Conservation (phyloP, 306 rosid species). For the Sicyos edulis region DNA sequence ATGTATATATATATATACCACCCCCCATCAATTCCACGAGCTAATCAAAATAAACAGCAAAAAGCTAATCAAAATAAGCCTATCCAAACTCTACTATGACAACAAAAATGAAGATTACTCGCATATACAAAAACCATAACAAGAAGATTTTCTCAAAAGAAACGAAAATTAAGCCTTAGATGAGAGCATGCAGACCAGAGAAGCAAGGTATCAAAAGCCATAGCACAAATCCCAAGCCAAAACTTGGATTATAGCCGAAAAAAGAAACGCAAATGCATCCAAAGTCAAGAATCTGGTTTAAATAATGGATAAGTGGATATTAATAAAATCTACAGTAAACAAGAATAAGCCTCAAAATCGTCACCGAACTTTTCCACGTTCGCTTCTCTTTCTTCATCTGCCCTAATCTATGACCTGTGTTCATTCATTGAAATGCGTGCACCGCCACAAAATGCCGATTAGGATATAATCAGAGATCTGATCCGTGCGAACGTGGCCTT, state of each 20-base stretch:
- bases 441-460: slow-evolving; percentile 14
- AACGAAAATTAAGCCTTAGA: background rate
- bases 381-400: background rate
- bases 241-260: background rate
- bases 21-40: background rate
- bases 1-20: too few relatives aligned
- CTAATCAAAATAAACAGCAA: background rate
- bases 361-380: background rate
- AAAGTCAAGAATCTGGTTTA: background rate
- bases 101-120: background rate
- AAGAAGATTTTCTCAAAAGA: background rate
- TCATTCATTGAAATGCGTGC: slow-evolving; percentile 6
- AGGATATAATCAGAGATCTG: slow-evolving; percentile 3
- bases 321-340: background rate
- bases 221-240: background rate
- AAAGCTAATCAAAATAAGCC: background rate
- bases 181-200: background rate
- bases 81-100: background rate
- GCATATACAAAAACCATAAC: background rate
- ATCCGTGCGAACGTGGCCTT: background rate
- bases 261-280: background rate
- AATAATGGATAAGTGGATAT: background rate
- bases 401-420: background rate
- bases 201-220: background rate
- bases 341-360: background rate